Evolutionary conservation across 2,329 filamentous ascomycete genomes (phyloP).

Genomic region (Cercospora beticola): DNA sequence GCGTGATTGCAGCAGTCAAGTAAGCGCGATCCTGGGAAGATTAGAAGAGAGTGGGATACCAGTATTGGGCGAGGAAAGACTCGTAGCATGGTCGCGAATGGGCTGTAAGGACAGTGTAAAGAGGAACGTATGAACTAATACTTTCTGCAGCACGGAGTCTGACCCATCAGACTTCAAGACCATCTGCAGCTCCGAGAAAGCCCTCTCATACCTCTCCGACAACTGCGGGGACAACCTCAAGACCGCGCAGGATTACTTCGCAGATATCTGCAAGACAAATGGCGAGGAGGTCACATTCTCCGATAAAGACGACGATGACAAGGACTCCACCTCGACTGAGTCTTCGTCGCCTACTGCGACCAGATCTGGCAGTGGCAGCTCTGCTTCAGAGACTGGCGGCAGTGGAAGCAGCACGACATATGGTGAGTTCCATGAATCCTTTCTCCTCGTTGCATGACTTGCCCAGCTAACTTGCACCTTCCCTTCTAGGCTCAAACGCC

Average conservation of each 20-base stretch:
- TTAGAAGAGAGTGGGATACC: background rate
- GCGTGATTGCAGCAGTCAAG: conserved; percentile 54
- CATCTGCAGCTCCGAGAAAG: conserved; percentile 36
- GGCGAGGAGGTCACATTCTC: conserved; percentile 31
- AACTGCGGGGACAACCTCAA: conserved; percentile 35
- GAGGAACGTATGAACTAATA: background rate
- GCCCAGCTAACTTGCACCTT: background rate
- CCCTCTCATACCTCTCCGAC: conserved; percentile 31
- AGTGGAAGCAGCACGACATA: conserved; percentile 11
- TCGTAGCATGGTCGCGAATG: background rate
- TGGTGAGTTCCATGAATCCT: conserved; percentile 15
- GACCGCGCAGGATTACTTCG: conserved; percentile 35
- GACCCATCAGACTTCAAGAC: conserved; percentile 36
- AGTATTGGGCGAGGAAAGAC: conserved; percentile 6
- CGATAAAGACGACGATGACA: background rate
- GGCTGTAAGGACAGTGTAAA: background rate
- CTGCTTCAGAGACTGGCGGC: conserved; percentile 10
- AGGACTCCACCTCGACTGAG: conserved; percentile 4
- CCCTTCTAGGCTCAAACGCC: background rate
- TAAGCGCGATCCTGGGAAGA: conserved; percentile 33
- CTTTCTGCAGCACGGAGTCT: conserved; percentile 31
- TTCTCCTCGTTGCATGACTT: background rate
- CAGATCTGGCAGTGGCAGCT: conserved; percentile 17
- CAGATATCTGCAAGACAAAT: conserved; percentile 35
- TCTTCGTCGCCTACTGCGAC: conserved; percentile 17